Conservation (phyloP, 1,284 basidiomycete species). For the Vanrija pseudolonga region DNA sequence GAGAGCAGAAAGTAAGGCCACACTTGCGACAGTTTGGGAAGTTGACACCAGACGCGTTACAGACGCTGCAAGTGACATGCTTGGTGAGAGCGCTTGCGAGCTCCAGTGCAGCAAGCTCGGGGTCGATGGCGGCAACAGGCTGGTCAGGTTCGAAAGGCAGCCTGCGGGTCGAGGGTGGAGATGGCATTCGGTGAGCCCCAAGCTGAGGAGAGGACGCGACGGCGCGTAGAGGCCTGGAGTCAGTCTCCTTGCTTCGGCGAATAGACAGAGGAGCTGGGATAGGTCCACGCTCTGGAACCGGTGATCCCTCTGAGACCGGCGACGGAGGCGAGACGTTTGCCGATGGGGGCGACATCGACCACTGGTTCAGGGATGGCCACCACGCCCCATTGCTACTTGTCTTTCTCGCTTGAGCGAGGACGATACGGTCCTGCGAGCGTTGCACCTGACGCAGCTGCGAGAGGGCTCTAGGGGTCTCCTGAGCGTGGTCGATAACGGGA, state of each 20-base stretch:
- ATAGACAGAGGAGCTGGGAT: background rate
- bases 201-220: conserved; percentile 31
- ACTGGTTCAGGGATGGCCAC: conserved; percentile 15
- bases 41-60: conserved; percentile 37
- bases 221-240: conserved; percentile 12
- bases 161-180: background rate
- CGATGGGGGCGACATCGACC: conserved; percentile 10
- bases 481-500: background rate
- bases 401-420: no score
- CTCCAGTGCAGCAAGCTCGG: conserved; percentile 37
- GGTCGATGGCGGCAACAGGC: conserved; percentile 34
- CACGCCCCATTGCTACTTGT: background rate
- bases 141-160: conserved; percentile 28
- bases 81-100: conserved; percentile 38
- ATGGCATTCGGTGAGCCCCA: background rate
- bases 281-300: background rate
- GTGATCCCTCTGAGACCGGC: background rate
- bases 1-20: conserved; percentile 40
- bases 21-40: conserved; percentile 46
- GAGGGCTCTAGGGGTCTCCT: background rate
- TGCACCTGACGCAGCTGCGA: conserved; percentile 8
- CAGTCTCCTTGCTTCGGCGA: background rate
- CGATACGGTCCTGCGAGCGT: conserved; percentile 3
- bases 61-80: conserved; percentile 39
- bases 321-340: background rate